Percentiles rank a stretch among this genome's conserved stretches.
Conservation (phyloP, 306 rosid genomes). For the Betula pendula region DNA sequence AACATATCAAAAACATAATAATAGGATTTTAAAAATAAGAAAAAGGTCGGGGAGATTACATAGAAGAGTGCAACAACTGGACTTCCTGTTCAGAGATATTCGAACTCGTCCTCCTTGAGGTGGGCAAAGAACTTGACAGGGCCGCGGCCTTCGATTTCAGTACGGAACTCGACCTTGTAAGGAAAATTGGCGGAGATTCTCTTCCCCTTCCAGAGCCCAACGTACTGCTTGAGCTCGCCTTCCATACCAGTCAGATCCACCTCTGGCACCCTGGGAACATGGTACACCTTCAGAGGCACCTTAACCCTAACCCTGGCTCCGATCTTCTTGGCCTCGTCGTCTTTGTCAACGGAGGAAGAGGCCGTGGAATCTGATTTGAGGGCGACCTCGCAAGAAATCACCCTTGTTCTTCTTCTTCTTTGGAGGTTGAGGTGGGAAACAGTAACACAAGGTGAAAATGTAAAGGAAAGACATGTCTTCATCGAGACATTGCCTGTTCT, state of each 20-base stretch:
- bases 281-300: constrained; percentile 79
- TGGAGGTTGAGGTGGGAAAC: constrained; percentile 5
- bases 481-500: neutral
- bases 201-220: constrained; percentile 82
- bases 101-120: constrained; percentile 92
- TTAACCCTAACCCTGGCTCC: constrained; percentile 83
- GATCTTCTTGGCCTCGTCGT: constrained; percentile 36
- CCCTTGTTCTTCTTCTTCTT: constrained; percentile 21
- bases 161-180: constrained; percentile 66
- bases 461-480: neutral
- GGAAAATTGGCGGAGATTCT: constrained; percentile 87
- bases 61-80: neutral
- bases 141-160: constrained; percentile 72
- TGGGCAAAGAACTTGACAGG: constrained; percentile 80
- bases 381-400: constrained; percentile 48
- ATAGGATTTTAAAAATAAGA: neutral
- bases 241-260: constrained; percentile 68
- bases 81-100: constrained; percentile 32
- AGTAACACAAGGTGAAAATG: constrained; percentile 5
- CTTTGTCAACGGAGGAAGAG: constrained; percentile 7
- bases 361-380: constrained; percentile 39
- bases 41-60: neutral
- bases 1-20: neutral
- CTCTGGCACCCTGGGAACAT: constrained; percentile 73
- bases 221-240: constrained; percentile 83